Percentiles rank a stretch among this genome's conserved stretches.
phyloP scores from a whole-genome alignment of 805 yeast genomes.

The Groenewaldozyma tartarivorans region DNA sequence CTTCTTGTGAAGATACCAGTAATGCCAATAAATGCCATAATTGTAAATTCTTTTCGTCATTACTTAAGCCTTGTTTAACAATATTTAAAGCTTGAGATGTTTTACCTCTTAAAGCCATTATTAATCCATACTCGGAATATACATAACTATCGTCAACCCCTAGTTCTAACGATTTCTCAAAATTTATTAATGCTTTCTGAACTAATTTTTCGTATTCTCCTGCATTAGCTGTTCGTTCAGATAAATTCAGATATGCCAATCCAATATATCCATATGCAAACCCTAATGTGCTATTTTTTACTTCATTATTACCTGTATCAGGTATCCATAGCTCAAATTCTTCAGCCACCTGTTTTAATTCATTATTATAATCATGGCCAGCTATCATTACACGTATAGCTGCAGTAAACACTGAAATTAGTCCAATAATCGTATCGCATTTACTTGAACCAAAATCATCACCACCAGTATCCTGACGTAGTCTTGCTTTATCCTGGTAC shows the following conservation, averaged over 20 bases:
- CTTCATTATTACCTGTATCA: conserved; percentile 1
- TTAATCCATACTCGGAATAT: conserved; percentile 23
- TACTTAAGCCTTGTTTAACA: conserved; percentile 18
- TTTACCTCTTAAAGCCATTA: conserved; percentile 17
- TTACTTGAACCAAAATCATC: conserved; percentile 12
- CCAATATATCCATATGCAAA: conserved; percentile 13
- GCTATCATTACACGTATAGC: conserved; percentile 12
- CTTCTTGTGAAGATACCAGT: conserved; percentile 53
- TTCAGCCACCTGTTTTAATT: conserved; percentile 16
- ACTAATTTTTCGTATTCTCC: conserved; percentile 10
- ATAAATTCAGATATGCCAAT: conserved; percentile 7
- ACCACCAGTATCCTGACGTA: conserved; percentile 20
- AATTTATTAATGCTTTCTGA: conserved; percentile 14
- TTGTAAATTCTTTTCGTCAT: conserved; percentile 44
- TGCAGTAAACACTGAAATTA: conserved; percentile 7
- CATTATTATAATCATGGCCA: conserved; percentile 8
- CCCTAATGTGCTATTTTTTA: neutral
- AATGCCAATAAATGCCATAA: conserved; percentile 62
- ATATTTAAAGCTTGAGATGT: conserved; percentile 18
- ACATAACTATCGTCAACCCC: conserved; percentile 12
- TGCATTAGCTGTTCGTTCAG: conserved; percentile 8
- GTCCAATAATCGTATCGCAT: conserved; percentile 15
- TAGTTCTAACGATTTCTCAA: conserved; percentile 10
- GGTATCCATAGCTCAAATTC: conserved; percentile 6
- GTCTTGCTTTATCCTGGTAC: conserved; percentile 21